These are phyloP conservation scores for Alternaria sp. DNA, from an alignment of 2,329 filamentous ascomycete species.

Conservation along the genomic window DNA sequence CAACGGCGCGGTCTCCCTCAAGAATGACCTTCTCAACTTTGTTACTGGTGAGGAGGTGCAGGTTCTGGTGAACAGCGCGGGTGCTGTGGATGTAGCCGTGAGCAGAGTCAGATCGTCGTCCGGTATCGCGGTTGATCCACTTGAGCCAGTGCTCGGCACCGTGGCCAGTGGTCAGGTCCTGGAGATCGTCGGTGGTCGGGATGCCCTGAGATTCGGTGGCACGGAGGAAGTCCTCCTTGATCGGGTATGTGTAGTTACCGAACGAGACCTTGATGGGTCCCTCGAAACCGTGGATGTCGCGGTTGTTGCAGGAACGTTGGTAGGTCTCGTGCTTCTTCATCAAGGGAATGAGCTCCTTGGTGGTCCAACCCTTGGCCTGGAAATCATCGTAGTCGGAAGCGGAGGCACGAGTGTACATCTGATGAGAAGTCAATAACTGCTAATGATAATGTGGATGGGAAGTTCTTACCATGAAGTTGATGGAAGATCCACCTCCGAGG, in stretches of 20 bases:
- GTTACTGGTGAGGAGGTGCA: slow-evolving; percentile 76
- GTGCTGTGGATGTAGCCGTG: slow-evolving; percentile 82
- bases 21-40: slow-evolving; percentile 80
- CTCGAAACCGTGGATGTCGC: slow-evolving; percentile 76
- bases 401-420: slow-evolving; percentile 77
- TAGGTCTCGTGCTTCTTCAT: slow-evolving; percentile 86
- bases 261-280: slow-evolving; percentile 85
- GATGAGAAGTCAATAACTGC: background rate
- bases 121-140: slow-evolving; percentile 77
- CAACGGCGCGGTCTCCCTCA: slow-evolving; percentile 74
- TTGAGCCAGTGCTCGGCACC: slow-evolving; percentile 85
- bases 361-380: slow-evolving; percentile 79
- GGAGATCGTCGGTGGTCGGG: slow-evolving; percentile 75
- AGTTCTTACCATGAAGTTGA: slow-evolving; percentile 73
- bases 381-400: slow-evolving; percentile 80
- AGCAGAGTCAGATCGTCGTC: slow-evolving; percentile 76
- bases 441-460: too few relatives aligned
- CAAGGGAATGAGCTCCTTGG: slow-evolving; percentile 74
- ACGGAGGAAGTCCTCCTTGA: slow-evolving; percentile 81
- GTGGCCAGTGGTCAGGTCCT: slow-evolving; percentile 71
- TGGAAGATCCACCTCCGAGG: slow-evolving; percentile 73
- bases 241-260: slow-evolving; percentile 78
- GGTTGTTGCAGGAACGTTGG: slow-evolving; percentile 61
- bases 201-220: slow-evolving; percentile 77
- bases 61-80: slow-evolving; percentile 70